Base-by-base conservation (phyloP, 495 filamentous ascomycete species). In the Aspergillus bridgeri region DNA sequence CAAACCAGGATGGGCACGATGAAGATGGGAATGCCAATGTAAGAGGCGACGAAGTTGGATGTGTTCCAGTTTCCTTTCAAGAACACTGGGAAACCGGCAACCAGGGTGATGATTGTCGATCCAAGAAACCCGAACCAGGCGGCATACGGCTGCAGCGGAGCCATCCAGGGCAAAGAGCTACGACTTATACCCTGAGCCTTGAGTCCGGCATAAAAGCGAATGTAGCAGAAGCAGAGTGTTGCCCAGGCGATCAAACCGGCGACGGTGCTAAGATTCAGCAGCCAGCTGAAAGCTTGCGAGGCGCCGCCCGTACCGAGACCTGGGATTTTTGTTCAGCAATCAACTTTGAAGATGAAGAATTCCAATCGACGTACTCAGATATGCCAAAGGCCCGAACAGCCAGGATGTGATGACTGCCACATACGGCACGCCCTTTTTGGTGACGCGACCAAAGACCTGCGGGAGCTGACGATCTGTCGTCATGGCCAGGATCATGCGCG, bases 161-260 rank as follows among this genome's bases (percentile, higher is more conserved):
- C 77, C 48, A 81, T 81, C 69, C 82, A 88, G 20, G 83, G 78
- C 7, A 90, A 69, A 0, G 72, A 76, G 46, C 70, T 68, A 9
- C 85, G 79, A 59, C 81, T 77, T 53, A 87, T 57, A 13, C 81
- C 80, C 67, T 88, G 85, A 2, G 75, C 79, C 58, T 84, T 84
- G 65, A 79, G 73, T 0, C 83, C 86, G 1, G 70, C 64, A 60
- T 83, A 77, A 75, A 86, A 89, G 53, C 73, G 80, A 49, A 89
- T 77, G 68, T 86, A 90, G 29, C 83, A 86, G 49, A 82, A 67
- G 54, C 68, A 78, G 68, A 87, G 80, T 62, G 76, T 79, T 44
- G 79, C 76, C 84, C 84, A 89, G 27, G 81, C 82, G 57, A 89
- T 81, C 53, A 88, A 72, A 38, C 75, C 78, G n/a, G 82, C 79